Percentiles rank a stretch among this genome's conserved stretches.
These are phyloP conservation scores for Coemansia javaensis DNA, from an alignment of 192 early-diverging fungal genomes.

Conservation along the genomic window DNA sequence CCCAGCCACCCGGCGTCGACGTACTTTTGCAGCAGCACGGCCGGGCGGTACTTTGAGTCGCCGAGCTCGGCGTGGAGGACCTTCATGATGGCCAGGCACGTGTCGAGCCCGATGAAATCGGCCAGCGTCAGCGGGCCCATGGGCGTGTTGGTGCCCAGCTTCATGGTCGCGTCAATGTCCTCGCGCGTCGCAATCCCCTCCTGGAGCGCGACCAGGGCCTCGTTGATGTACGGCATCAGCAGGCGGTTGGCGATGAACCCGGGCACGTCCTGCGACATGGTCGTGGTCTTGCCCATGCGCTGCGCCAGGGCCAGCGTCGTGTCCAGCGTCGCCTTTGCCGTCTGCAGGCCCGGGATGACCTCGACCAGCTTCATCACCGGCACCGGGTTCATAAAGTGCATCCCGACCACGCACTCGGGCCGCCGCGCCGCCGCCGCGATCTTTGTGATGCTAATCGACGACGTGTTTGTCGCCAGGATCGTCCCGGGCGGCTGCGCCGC, in stretches of 20 bases:
- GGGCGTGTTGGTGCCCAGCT: constrained; percentile 91
- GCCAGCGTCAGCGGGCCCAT: constrained; percentile 97
- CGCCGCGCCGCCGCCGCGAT: constrained; percentile 83
- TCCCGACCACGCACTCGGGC: constrained; percentile 75
- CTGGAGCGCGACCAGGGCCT: constrained; percentile 82
- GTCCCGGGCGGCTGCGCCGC: constrained; percentile 59
- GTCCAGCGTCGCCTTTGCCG: constrained; percentile 63
- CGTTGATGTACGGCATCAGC: constrained; percentile 99
- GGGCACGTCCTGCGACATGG: constrained; percentile 81
- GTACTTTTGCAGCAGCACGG: constrained; percentile 85
- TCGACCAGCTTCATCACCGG: constrained; percentile 97
- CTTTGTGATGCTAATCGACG: constrained; percentile 94
- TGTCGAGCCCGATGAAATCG: constrained; percentile 98
- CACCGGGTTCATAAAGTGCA: constrained; percentile 99
- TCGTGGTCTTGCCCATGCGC: constrained; percentile 92
- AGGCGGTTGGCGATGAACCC: constrained; percentile 97
- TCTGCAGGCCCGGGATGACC: constrained; percentile 91
- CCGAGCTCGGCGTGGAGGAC: constrained; percentile 87
- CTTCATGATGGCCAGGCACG: constrained; percentile 95
- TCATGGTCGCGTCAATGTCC: constrained; percentile 99
- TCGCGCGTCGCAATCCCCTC: constrained; percentile 83
- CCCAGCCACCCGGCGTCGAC: constrained; percentile 97
- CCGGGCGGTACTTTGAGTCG: constrained; percentile 93
- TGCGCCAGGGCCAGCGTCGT: constrained; percentile 72
- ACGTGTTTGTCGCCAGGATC: constrained; percentile 96